A percentile compares a stretch with the other conserved stretches of the same genome.
Conservation (phyloP, 345 rosid genomes). For the Boechera divaricarpa region DNA sequence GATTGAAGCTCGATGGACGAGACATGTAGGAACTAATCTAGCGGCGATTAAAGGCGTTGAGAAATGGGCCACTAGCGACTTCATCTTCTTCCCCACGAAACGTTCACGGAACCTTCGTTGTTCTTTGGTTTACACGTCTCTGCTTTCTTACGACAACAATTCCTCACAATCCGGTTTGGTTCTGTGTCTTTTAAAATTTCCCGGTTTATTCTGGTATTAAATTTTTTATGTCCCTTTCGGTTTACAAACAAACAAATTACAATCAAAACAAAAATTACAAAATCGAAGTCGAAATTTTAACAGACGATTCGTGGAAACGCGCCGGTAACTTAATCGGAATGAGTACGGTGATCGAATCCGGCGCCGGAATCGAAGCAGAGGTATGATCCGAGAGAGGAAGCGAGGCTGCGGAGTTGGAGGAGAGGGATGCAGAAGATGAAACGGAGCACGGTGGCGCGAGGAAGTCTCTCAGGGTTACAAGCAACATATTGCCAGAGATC, state of each 20-base stretch:
- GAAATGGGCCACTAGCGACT: constrained; percentile 40
- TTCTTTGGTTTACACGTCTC: constrained; percentile 32
- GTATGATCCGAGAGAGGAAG: constrained; percentile 61
- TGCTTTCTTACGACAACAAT: neutral
- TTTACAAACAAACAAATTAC: constrained; percentile 34
- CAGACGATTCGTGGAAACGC: constrained; percentile 18
- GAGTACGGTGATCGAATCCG: constrained; percentile 33
- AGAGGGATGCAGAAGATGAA: constrained; percentile 74
- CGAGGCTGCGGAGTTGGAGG: constrained; percentile 65
- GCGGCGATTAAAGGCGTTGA: constrained; percentile 38
- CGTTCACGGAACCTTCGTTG: constrained; percentile 28
- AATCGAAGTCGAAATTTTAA: neutral
- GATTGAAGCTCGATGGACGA: neutral
- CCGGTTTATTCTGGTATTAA: constrained; percentile 37
- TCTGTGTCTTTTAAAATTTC: neutral
- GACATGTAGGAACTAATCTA: constrained; percentile 26
- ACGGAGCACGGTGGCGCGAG: constrained; percentile 63
- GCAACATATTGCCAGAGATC: constrained; percentile 82
- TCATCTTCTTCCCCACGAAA: constrained; percentile 48
- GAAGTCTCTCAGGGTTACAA: constrained; percentile 81
- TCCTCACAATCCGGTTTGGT: constrained; percentile 31
- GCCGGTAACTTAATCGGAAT: constrained; percentile 50
- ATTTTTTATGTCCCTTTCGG: constrained; percentile 1
- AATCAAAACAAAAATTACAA: neutral
- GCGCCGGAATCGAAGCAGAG: constrained; percentile 58